A percentile compares a stretch with the other conserved stretches of the same genome.
These are phyloP conservation scores for Volvariella surrecta DNA, from an alignment of 1,284 basidiomycete species.

Conservation along the genomic window DNA sequence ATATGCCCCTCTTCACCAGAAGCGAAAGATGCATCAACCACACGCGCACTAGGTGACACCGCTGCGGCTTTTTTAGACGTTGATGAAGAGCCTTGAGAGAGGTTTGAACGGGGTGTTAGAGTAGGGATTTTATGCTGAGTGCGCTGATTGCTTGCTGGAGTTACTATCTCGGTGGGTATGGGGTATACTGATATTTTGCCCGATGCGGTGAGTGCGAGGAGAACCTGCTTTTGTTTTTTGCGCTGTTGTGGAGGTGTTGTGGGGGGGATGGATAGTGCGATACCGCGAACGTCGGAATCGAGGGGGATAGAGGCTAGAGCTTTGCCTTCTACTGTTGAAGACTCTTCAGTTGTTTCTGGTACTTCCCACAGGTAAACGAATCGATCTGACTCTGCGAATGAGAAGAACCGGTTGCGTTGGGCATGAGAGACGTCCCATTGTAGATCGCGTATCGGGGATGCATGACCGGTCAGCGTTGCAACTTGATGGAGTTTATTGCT, in stretches of 20 bases:
- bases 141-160: constrained; percentile 24
- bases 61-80: constrained; percentile 26
- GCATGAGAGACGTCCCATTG: constrained; percentile 40
- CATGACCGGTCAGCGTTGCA: constrained; percentile 57
- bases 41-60: constrained; percentile 21
- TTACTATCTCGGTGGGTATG: constrained; percentile 40
- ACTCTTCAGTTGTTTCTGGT: constrained; percentile 22
- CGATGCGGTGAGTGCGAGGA: constrained; percentile 57
- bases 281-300: constrained; percentile 55
- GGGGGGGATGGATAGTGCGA: constrained; percentile 33
- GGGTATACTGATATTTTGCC: constrained; percentile 62
- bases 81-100: constrained; percentile 19
- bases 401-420: constrained; percentile 46
- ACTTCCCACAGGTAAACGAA: constrained; percentile 65
- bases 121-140: constrained; percentile 39
- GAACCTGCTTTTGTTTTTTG: constrained; percentile 24
- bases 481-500: constrained; percentile 30
- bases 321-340: constrained; percentile 34
- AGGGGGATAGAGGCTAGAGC: constrained; percentile 59
- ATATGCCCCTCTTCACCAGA: constrained; percentile 36
- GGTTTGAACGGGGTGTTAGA: constrained; percentile 40
- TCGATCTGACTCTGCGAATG: constrained; percentile 68
- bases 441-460: constrained; percentile 44
- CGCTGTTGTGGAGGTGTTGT: constrained; percentile 12
- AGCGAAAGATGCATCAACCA: constrained; percentile 42